phyloP scores from a whole-genome alignment of 257 asterid genomes.

The Galeopsis tetrahit region DNA sequence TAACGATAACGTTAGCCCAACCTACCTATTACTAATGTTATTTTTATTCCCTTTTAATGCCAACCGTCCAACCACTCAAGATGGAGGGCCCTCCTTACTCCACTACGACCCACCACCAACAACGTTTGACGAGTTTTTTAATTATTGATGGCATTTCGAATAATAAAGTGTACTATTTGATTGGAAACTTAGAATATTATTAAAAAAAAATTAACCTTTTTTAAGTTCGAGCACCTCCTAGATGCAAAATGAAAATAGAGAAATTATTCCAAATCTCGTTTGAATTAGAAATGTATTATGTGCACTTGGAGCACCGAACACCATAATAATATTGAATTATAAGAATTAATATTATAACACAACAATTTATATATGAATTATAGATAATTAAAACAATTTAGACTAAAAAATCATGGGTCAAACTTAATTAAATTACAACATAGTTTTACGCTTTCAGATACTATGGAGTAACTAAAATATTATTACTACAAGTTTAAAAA shows the following conservation, averaged over 20 bases:
- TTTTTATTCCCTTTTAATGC: slow-evolving; percentile 30
- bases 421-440: too few species aligned
- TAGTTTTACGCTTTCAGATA: too few species aligned
- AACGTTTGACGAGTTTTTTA: slow-evolving; percentile 8
- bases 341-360: too few species aligned
- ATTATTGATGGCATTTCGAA: slow-evolving; percentile 1
- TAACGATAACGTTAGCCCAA: slow-evolving; percentile 26
- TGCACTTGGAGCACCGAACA: too few species aligned
- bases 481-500: too few species aligned
- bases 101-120: slow-evolving; percentile 41
- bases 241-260: not conserved
- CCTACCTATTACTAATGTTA: slow-evolving; percentile 15
- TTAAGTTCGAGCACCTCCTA: not conserved
- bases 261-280: not conserved
- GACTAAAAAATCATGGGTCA: too few species aligned
- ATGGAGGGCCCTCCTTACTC: slow-evolving; percentile 37
- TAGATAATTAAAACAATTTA: too few species aligned
- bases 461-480: too few species aligned
- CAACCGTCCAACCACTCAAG: slow-evolving; percentile 37
- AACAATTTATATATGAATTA: too few species aligned
- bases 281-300: too few species aligned
- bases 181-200: not conserved
- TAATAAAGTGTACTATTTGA: not conserved
- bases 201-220: not conserved
- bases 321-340: too few species aligned